Evolutionary conservation across 176 grass and related monocot species (phyloP).

Genomic region (Olyra latifolia): DNA sequence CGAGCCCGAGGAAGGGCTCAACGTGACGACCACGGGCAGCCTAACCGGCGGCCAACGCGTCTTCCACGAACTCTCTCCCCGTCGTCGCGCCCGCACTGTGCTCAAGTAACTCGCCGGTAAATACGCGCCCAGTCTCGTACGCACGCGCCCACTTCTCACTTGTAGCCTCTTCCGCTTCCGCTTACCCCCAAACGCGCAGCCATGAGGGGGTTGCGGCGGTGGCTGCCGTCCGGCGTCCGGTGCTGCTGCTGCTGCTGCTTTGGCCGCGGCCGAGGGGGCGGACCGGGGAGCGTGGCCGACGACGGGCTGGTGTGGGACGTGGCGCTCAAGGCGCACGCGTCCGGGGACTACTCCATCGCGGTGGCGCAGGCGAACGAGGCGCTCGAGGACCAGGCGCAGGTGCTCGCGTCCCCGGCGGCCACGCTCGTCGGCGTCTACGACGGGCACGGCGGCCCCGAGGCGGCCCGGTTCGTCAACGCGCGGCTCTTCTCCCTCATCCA

Average conservation of each 20-base stretch:
- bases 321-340: conserved; percentile 70
- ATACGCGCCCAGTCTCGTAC: conserved; percentile 7
- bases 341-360: conserved; percentile 71
- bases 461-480: conserved; percentile 72
- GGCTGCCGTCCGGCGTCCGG: conserved; percentile 18
- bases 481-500: conserved; percentile 84
- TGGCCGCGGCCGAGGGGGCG: not conserved
- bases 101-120: conserved; percentile 4
- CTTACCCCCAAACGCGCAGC: not conserved
- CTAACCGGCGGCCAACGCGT: conserved; percentile 33
- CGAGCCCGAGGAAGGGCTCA: not conserved
- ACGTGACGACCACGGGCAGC: not conserved
- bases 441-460: conserved; percentile 62
- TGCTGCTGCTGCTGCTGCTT: conserved; percentile 21
- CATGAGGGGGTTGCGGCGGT: conserved; percentile 26
- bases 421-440: conserved; percentile 71
- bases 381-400: conserved; percentile 61
- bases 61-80: conserved; percentile 1
- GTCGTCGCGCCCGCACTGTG: conserved; percentile 38
- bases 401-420: conserved; percentile 35
- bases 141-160: not conserved
- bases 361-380: conserved; percentile 57
- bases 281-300: conserved; percentile 18
- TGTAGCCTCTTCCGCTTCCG: not conserved
- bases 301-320: conserved; percentile 63